phyloP scores from a whole-genome alignment of 352 stramenopile genomes.

The Phytophthora syringae region DNA sequence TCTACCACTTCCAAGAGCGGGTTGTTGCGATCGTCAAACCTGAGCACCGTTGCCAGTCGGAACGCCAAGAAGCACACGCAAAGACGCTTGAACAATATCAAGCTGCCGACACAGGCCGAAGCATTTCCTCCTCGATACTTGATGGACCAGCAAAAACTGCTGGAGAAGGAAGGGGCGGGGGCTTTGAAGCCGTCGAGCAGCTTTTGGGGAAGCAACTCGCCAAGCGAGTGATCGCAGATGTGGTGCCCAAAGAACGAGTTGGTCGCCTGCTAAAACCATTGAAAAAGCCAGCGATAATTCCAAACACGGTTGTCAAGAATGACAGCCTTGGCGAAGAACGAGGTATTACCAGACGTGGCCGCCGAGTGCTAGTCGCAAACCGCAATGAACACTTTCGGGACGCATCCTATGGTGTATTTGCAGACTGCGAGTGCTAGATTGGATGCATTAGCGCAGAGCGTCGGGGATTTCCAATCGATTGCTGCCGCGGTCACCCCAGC shows the following conservation, averaged over 20 bases:
- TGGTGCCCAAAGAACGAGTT: conserved; percentile 51
- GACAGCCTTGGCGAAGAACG: neutral
- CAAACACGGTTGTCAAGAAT: conserved; percentile 13
- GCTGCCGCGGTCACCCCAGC: conserved; percentile 64
- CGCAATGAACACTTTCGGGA: conserved; percentile 51
- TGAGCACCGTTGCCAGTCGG: conserved; percentile 34
- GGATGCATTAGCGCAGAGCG: conserved; percentile 23
- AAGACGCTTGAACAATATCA: conserved; percentile 57
- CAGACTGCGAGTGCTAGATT: conserved; percentile 1
- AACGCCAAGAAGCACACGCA: conserved; percentile 64
- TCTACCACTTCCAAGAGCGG: conserved; percentile 23
- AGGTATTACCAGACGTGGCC: conserved; percentile 16
- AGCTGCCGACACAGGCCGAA: conserved; percentile 46
- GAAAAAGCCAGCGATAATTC: conserved; percentile 54
- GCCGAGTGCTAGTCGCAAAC: conserved; percentile 47
- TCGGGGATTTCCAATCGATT: conserved; percentile 56
- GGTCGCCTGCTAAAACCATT: conserved; percentile 54
- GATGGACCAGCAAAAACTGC: conserved; percentile 17
- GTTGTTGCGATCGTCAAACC: conserved; percentile 23
- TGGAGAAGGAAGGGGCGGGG: conserved; percentile 21
- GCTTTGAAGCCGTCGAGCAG: conserved; percentile 33
- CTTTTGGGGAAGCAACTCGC: conserved; percentile 30
- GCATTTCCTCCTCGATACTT: conserved; percentile 44
- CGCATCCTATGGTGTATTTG: conserved; percentile 18
- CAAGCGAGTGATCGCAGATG: conserved; percentile 35